phyloP scores from a whole-genome alignment of 2,329 filamentous ascomycete genomes.

The Aspergillus puulaauensis region DNA sequence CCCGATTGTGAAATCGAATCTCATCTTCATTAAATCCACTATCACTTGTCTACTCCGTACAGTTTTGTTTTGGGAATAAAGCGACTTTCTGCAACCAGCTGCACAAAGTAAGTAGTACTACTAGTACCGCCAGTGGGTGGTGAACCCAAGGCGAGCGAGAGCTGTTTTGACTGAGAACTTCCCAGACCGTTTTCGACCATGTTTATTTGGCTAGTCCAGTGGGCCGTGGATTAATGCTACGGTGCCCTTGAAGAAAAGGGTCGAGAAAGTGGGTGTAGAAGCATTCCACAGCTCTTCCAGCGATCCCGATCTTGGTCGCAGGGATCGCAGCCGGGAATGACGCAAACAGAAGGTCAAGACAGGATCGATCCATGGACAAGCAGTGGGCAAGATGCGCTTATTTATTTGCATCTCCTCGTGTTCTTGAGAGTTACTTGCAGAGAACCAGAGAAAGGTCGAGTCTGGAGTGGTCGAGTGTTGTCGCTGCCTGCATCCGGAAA shows the following conservation, averaged over 20 bases:
- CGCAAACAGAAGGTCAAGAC: conserved; percentile 10
- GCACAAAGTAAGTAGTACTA: not conserved
- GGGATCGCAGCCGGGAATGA: conserved; percentile 1
- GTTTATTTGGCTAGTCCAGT: not conserved
- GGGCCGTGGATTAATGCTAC: conserved; percentile 6
- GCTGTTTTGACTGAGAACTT: not conserved
- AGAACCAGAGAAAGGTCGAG: not conserved
- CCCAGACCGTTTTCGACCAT: not conserved
- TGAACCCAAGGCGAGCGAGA: no score
- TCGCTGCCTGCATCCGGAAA: conserved; percentile 13
- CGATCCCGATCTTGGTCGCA: not conserved
- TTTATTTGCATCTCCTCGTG: not conserved
- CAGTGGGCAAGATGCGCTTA: conserved; percentile 1
- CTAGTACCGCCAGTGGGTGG: no score
- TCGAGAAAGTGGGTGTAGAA: not conserved
- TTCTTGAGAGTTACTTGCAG: not conserved
- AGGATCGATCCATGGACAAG: not conserved
- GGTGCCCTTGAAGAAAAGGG: not conserved
- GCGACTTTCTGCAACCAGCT: not conserved
- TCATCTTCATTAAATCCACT: not conserved
- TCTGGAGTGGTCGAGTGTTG: not conserved
- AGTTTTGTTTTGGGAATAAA: not conserved
- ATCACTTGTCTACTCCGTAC: no score
- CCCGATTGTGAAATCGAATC: not conserved
- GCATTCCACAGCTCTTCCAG: conserved; percentile 8